phyloP scores from a whole-genome alignment of 75 land plant species.

The Picea sitchensis region DNA sequence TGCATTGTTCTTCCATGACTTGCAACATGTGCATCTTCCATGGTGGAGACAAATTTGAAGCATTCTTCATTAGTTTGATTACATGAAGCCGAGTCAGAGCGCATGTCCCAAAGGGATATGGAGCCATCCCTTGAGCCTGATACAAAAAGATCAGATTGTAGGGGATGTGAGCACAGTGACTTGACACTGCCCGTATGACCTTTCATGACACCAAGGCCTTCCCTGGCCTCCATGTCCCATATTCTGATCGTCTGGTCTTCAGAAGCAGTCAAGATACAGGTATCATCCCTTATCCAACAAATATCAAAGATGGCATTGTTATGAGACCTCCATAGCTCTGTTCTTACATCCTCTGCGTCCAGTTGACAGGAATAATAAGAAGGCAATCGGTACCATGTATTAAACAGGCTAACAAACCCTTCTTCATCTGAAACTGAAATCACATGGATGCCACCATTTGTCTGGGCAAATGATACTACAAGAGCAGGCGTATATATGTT shows the following conservation, averaged over 20 bases:
- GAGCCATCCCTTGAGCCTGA: slow-evolving; percentile 98
- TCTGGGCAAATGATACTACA: slow-evolving; percentile 50
- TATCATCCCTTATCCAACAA: slow-evolving; percentile 79
- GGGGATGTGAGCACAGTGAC: slow-evolving; percentile 62
- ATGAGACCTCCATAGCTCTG: slow-evolving; percentile 75
- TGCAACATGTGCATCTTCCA: slow-evolving; percentile 55
- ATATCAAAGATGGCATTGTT: slow-evolving; percentile 85
- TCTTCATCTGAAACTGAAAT: slow-evolving; percentile 90
- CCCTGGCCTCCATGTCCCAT: slow-evolving; percentile 64
- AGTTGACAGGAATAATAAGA: slow-evolving; percentile 25
- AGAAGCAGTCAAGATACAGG: slow-evolving; percentile 66
- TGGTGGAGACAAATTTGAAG: slow-evolving; percentile 46
- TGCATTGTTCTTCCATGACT: slow-evolving; percentile 28
- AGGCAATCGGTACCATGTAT: slow-evolving; percentile 46
- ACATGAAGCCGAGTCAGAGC: slow-evolving; percentile 24
- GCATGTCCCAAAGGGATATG: slow-evolving; percentile 87
- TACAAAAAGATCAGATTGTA: slow-evolving; percentile 63
- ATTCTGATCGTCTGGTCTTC: slow-evolving; percentile 77
- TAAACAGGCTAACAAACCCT: slow-evolving; percentile 69
- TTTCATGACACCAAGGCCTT: slow-evolving; percentile 46
- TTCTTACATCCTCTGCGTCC: slow-evolving; percentile 30
- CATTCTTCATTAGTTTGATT: slow-evolving; percentile 14
- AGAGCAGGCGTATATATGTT: slow-evolving; percentile 41
- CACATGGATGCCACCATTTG: slow-evolving; percentile 25
- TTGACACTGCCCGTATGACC: slow-evolving; percentile 88